Evolutionary conservation across 2,329 filamentous ascomycete genomes (phyloP).

Genomic region (Apiospora marii): DNA sequence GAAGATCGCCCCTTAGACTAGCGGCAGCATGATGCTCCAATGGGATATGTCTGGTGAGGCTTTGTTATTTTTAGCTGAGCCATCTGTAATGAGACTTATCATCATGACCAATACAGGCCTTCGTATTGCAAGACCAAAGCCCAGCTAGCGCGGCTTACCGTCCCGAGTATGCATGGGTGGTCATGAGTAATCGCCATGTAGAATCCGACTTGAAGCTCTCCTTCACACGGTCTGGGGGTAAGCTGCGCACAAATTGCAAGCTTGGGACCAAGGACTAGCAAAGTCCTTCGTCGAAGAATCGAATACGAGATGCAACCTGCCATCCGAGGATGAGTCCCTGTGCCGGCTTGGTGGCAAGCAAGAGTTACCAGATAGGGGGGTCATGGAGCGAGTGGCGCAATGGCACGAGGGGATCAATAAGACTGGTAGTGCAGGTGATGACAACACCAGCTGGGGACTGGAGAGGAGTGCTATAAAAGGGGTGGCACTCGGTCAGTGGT

Average conservation of each 20-base stretch:
- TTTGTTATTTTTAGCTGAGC: background rate
- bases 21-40: background rate
- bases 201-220: background rate
- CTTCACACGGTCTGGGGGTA: background rate
- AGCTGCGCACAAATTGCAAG: background rate
- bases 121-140: background rate
- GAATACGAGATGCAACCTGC: conserved; percentile 13
- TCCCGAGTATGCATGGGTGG: background rate
- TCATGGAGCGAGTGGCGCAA: background rate
- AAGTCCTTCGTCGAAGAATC: background rate
- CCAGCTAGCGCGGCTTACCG: background rate
- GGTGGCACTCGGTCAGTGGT: background rate
- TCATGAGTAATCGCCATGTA: background rate
- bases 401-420: background rate
- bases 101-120: background rate
- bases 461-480: background rate
- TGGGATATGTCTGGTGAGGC: background rate
- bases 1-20: background rate
- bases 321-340: background rate
- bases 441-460: background rate
- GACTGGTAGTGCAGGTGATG: background rate
- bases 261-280: background rate
- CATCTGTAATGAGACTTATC: background rate
- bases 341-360: too few relatives aligned
- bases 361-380: background rate